These are phyloP conservation scores for Aspergillus carlsbadensis DNA, from an alignment of 495 filamentous ascomycete species.

Conservation along the genomic window DNA sequence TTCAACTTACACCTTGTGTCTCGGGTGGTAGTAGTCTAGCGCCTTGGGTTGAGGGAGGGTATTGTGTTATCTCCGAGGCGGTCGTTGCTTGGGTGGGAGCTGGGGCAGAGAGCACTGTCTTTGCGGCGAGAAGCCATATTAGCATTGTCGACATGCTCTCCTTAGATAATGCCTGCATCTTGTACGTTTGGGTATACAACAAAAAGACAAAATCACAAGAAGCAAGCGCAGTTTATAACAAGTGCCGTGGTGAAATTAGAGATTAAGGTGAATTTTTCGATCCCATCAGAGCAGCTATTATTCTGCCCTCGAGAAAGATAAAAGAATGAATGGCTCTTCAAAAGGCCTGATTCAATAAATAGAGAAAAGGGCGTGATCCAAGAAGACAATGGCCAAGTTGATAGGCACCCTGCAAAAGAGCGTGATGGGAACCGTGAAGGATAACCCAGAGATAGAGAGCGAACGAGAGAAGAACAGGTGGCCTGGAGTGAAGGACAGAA, in stretches of 20 bases:
- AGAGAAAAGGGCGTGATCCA: background rate
- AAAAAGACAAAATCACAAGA: background rate
- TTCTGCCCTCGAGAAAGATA: background rate
- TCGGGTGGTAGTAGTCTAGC: slow-evolving; percentile 26
- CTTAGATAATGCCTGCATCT: slow-evolving; percentile 18
- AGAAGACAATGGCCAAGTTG: background rate
- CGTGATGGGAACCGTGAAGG: slow-evolving; percentile 2
- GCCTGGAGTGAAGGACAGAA: background rate
- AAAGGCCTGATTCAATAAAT: background rate
- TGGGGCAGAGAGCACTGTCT: slow-evolving; percentile 27
- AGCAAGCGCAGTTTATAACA: background rate
- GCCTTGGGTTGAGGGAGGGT: slow-evolving; percentile 30
- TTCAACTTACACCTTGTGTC: slow-evolving; percentile 33
- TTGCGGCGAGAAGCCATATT: slow-evolving; percentile 37
- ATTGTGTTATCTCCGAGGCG: slow-evolving; percentile 32
- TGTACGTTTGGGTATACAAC: background rate
- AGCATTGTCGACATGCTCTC: slow-evolving; percentile 31
- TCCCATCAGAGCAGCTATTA: background rate
- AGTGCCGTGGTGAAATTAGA: background rate
- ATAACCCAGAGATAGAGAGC: background rate
- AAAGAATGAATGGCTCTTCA: background rate
- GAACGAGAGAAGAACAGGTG: background rate
- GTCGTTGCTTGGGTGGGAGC: slow-evolving; percentile 22
- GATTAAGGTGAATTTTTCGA: background rate
- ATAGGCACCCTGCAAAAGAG: slow-evolving; percentile 3